phyloP scores from a whole-genome alignment of 73 alveolate species.

The Uronychia binucleata region DNA sequence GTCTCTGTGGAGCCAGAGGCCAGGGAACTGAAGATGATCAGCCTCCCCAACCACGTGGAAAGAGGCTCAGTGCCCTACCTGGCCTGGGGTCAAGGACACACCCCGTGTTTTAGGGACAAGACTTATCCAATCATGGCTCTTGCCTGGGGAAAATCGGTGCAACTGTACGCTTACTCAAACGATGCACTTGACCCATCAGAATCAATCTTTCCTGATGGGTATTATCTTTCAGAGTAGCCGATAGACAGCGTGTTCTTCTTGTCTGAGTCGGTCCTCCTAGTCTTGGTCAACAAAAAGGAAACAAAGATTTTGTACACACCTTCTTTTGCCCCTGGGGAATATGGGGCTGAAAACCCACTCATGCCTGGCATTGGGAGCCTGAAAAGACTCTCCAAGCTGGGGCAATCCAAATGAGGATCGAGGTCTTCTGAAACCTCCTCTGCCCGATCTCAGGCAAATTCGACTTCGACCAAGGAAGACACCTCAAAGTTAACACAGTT shows the following conservation, averaged over 20 bases:
- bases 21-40: slow-evolving; percentile 4
- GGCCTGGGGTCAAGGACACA: slow-evolving; percentile 41
- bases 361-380: neutral
- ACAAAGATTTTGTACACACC: slow-evolving; percentile 31
- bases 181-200: slow-evolving; percentile 17
- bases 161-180: slow-evolving; percentile 7
- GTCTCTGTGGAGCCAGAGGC: slow-evolving; percentile 27
- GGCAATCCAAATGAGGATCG: neutral
- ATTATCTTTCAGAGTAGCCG: slow-evolving; percentile 33
- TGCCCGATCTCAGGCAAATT: neutral
- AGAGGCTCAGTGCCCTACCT: slow-evolving; percentile 47
- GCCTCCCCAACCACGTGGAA: slow-evolving; percentile 43
- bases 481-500: neutral
- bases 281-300: slow-evolving; percentile 29
- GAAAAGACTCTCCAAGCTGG: neutral
- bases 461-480: neutral
- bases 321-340: slow-evolving; percentile 48
- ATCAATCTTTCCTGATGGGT: slow-evolving; percentile 41
- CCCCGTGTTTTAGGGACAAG: slow-evolving; percentile 48
- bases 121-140: slow-evolving; percentile 39
- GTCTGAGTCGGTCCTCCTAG: slow-evolving; percentile 35
- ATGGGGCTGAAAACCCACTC: neutral
- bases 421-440: neutral
- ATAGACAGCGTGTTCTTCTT: slow-evolving; percentile 38
- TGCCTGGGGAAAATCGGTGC: slow-evolving; percentile 52